Evolutionary conservation across 2,329 filamentous ascomycete species (phyloP).

Genomic region (Claviceps sp.): DNA sequence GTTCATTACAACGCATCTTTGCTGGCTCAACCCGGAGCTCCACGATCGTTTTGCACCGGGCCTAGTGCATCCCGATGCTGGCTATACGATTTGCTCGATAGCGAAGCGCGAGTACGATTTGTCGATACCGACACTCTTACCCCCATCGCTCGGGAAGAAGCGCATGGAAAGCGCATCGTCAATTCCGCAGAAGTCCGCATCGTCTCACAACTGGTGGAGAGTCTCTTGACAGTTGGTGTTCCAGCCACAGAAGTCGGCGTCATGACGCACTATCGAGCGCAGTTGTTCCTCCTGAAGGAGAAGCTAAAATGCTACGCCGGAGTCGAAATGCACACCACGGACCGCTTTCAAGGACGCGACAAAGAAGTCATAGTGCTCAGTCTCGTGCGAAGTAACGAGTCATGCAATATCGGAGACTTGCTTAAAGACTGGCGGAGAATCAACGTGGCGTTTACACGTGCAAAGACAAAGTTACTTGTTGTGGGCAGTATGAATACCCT

Average conservation of each 20-base stretch:
- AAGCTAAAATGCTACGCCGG: constrained; percentile 45
- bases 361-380: constrained; percentile 85
- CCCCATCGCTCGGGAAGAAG: constrained; percentile 53
- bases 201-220: constrained; percentile 66
- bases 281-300: constrained; percentile 71
- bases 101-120: constrained; percentile 65
- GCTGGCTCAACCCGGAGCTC: constrained; percentile 25
- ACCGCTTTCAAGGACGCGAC: constrained; percentile 92
- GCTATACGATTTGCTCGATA: constrained; percentile 58
- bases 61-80: constrained; percentile 48
- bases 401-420: constrained; percentile 73
- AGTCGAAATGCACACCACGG: constrained; percentile 92
- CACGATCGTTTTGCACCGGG: constrained; percentile 42
- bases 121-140: constrained; percentile 74
- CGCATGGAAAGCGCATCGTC: constrained; percentile 72
- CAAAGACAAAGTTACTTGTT: constrained; percentile 82
- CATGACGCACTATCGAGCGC: constrained; percentile 92
- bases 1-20: constrained; percentile 43
- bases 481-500: constrained; percentile 73
- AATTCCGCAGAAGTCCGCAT: constrained; percentile 74
- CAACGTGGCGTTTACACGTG: constrained; percentile 90
- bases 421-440: constrained; percentile 85
- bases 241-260: constrained; percentile 69
- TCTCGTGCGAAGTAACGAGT: constrained; percentile 77
- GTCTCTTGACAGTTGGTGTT: constrained; percentile 63